These are phyloP conservation scores for Paracoccidioides lutzii DNA, from an alignment of 2,329 filamentous ascomycete genomes.

Conservation along the genomic window DNA sequence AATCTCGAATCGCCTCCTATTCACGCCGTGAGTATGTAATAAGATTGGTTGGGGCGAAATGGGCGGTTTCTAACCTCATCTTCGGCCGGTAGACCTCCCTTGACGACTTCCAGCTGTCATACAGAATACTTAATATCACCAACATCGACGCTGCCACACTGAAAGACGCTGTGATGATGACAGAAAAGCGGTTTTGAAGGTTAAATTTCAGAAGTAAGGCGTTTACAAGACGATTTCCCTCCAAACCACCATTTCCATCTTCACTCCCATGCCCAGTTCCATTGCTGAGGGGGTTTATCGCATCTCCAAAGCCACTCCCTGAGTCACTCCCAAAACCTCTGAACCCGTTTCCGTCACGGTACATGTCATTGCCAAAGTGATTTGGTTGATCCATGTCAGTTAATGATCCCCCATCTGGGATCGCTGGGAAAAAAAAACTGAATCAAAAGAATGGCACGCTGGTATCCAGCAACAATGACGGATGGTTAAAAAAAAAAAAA, in stretches of 20 bases:
- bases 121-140: constrained; percentile 8
- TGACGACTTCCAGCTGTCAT: constrained; percentile 9
- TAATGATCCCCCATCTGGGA: not conserved
- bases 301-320: not conserved
- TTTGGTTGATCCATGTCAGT: not conserved
- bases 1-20: constrained; percentile 8
- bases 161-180: constrained; percentile 12
- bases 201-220: constrained; percentile 7
- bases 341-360: not conserved
- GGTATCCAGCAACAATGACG: not conserved
- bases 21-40: not conserved
- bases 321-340: not conserved
- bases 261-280: not conserved
- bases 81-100: not conserved
- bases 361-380: not conserved
- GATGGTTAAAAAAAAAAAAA: not conserved
- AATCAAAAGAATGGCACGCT: not conserved
- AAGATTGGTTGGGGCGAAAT: not conserved
- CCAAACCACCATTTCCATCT: not conserved
- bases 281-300: not conserved
- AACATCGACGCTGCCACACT: constrained; percentile 11
- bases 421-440: not conserved
- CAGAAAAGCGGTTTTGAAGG: constrained; percentile 9
- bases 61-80: constrained; percentile 3
- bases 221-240: constrained; percentile 1